These are phyloP conservation scores for Clavariopsis aquatica DNA, from an alignment of 495 filamentous ascomycete genomes.

Conservation along the genomic window DNA sequence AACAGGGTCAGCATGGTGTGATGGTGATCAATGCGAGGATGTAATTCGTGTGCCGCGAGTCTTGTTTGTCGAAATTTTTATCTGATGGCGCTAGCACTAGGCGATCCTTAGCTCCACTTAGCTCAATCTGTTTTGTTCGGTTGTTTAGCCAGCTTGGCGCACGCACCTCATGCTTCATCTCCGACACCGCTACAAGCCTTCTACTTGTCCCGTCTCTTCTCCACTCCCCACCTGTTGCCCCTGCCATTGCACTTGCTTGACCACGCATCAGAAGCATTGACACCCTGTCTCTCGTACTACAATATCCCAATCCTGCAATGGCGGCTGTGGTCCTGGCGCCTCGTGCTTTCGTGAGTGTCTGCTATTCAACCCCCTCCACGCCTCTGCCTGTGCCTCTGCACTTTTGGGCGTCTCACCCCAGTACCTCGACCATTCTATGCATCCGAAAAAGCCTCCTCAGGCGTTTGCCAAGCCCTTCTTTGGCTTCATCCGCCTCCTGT, in stretches of 20 bases:
- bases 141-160: background rate
- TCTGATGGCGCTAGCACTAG: constrained; percentile 16
- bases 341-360: background rate
- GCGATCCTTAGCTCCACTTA: background rate
- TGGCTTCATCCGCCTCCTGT: constrained; percentile 47
- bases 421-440: constrained; percentile 7
- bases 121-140: no score
- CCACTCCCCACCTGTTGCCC: background rate
- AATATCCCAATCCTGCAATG: constrained; percentile 8
- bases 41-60: no score
- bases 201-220: background rate
- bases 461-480: constrained; percentile 43
- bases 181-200: constrained; percentile 26
- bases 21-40: constrained; percentile 30
- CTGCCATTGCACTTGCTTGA: background rate
- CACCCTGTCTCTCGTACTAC: no score
- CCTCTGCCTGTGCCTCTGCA: background rate
- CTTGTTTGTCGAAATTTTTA: constrained; percentile 19
- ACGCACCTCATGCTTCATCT: background rate
- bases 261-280: no score
- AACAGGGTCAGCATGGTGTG: background rate
- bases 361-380: background rate
- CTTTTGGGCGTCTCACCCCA: background rate
- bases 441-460: constrained; percentile 3
- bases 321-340: background rate